phyloP scores from a whole-genome alignment of 2,329 filamentous ascomycete species.

The Fusarium caatingaense region DNA sequence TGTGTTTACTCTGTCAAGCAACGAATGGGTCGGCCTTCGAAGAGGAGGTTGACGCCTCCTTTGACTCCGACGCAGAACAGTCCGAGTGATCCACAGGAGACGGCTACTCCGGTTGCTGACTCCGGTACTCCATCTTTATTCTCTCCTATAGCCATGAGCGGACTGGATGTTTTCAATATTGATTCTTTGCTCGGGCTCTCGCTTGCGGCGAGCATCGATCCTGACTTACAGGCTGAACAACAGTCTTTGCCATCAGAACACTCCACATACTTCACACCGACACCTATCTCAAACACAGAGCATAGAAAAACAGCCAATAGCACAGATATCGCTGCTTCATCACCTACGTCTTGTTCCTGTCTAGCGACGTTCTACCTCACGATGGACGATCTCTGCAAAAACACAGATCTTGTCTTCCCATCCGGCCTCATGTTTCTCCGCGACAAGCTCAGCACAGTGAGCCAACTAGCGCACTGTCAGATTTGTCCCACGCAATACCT shows the following conservation, averaged over 20 bases:
- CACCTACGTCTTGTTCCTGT: too few species aligned
- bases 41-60: neutral
- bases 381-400: constrained; percentile 5
- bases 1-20: neutral
- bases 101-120: neutral
- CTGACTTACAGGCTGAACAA: fast-evolving
- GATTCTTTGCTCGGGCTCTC: neutral
- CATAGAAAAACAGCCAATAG: too few species aligned
- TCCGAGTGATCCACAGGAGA: neutral
- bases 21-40: neutral
- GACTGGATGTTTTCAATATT: neutral
- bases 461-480: neutral
- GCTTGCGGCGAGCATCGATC: neutral
- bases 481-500: neutral
- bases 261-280: fast-evolving
- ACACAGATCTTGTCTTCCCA: neutral
- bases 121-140: neutral
- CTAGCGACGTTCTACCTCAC: constrained; percentile 5
- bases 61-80: neutral
- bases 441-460: neutral
- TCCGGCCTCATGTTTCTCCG: neutral
- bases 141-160: neutral
- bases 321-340: too few species aligned
- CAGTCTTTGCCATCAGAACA: fast-evolving
- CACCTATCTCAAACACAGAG: fast-evolving